Conservation (phyloP, 1,284 basidiomycete genomes). For the Grifola frondosa region DNA sequence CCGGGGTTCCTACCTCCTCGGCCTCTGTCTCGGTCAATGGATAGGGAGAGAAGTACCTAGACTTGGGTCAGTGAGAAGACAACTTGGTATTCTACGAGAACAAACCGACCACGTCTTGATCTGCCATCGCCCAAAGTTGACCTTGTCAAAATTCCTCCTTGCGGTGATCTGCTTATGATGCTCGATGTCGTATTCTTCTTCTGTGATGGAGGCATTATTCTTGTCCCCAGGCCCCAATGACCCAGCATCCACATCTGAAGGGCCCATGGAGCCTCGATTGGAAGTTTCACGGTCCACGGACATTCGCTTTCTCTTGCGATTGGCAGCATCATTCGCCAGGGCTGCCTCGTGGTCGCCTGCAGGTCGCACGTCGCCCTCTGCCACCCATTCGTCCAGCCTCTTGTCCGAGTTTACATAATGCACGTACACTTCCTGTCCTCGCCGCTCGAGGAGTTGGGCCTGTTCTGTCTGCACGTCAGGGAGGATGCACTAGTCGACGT, state of each 20-base stretch:
- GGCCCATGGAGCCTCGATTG: conserved; percentile 14
- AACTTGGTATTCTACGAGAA: background rate
- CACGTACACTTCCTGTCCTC: conserved; percentile 54
- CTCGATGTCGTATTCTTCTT: conserved; percentile 66
- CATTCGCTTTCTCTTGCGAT: conserved; percentile 33
- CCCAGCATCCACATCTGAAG: conserved; percentile 10
- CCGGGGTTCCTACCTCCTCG: conserved; percentile 42
- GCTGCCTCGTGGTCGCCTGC: conserved; percentile 21
- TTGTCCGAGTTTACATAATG: conserved; percentile 73
- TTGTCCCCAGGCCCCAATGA: conserved; percentile 15
- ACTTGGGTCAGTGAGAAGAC: conserved; percentile 5
- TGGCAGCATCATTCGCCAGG: conserved; percentile 14
- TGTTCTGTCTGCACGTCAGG: conserved; percentile 36
- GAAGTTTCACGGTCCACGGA: conserved; percentile 12
- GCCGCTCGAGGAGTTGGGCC: conserved; percentile 50
- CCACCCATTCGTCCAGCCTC: conserved; percentile 76
- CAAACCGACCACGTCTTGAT: conserved; percentile 70
- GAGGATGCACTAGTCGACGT: conserved; percentile 2
- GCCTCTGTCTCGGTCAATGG: conserved; percentile 67
- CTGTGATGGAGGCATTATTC: conserved; percentile 42
- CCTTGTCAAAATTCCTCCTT: conserved; percentile 76
- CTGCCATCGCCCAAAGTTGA: conserved; percentile 73
- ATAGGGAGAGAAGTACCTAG: conserved; percentile 90
- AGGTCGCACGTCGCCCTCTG: conserved; percentile 39
- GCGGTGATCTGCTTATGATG: conserved; percentile 66